Percentiles rank a stretch among this genome's conserved stretches.
Evolutionary conservation across 805 yeast genomes (phyloP).

Genomic region (Brettanomyces naardenensis): DNA sequence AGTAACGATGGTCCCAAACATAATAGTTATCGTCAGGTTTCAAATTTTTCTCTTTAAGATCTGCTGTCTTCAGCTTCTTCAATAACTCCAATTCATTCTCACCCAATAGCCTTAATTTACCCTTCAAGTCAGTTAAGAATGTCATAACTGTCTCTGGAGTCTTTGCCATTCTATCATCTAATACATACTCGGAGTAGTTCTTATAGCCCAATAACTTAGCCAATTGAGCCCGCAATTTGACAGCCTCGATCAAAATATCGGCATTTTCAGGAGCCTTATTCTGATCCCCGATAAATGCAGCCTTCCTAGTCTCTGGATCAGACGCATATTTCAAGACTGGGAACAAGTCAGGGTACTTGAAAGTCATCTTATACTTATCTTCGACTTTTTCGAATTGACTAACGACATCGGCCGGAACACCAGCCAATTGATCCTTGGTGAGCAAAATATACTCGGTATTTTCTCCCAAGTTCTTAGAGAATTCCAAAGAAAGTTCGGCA

Average conservation of each 20-base stretch:
- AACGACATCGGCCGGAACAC: slow-evolving; percentile 62
- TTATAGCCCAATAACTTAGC: slow-evolving; percentile 61
- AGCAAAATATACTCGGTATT: slow-evolving; percentile 56
- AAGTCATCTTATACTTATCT: slow-evolving; percentile 52
- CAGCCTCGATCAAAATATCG: slow-evolving; percentile 48
- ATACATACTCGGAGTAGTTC: slow-evolving; percentile 59
- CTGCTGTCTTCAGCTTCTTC: slow-evolving; percentile 43
- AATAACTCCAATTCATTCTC: slow-evolving; percentile 42
- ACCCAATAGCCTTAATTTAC: slow-evolving; percentile 54
- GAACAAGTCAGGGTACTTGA: slow-evolving; percentile 71
- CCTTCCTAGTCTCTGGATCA: slow-evolving; percentile 54
- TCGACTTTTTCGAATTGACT: slow-evolving; percentile 45
- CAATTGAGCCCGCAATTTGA: slow-evolving; percentile 51
- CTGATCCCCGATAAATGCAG: slow-evolving; percentile 60
- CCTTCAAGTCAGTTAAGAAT: slow-evolving; percentile 56
- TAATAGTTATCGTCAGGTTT: slow-evolving; percentile 35
- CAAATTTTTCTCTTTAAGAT: slow-evolving; percentile 37
- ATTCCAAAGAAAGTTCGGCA: slow-evolving; percentile 48
- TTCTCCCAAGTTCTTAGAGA: slow-evolving; percentile 61
- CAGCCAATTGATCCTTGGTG: slow-evolving; percentile 58
- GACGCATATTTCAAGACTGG: slow-evolving; percentile 74
- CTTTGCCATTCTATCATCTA: slow-evolving; percentile 81
- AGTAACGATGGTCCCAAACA: slow-evolving; percentile 71
- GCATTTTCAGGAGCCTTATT: slow-evolving; percentile 62
- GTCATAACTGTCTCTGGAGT: slow-evolving; percentile 47